Evolutionary conservation across 176 grass and related monocot species (phyloP), one percentile per base, ranked within the genome.

Genomic region (Cenchrus americanus): DNA sequence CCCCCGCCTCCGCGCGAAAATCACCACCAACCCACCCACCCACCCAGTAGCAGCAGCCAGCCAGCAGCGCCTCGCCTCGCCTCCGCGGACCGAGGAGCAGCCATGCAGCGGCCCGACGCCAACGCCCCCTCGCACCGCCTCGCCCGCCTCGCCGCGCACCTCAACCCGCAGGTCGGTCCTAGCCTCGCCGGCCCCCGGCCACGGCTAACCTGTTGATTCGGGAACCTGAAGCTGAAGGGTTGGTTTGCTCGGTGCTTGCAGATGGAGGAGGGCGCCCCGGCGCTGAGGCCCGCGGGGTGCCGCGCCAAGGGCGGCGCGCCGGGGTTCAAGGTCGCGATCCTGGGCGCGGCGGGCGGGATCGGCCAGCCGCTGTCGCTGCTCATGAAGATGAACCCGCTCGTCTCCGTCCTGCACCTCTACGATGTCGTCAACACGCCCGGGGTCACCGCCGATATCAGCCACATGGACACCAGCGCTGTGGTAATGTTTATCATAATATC

Each of bases 371-470:
- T 99, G 52, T 82, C 93, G 11, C n/a, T 99, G 91, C 91, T 99
- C 65, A 94, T 99, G 93, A 99, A 99, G 87, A 96, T 95, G 91
- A 99, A 99, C 85, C 93, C 96, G 17, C 83, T 99, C 37, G 89
- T 99, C 0, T 99, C 96, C n/a, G 91, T 99, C 74, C 87, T 99
- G 60, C 93, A 99, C 82, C 82, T 99, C 77, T 99, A 99, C 42
- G 96, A 99, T 62, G 96, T 99, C 30, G 93, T 99, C 83, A 99
- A 99, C 85, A 72, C 93, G 22, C 96, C 96, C 0, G 96, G 96
- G 60, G 96, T 99, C 68, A 99, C 96, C 24, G 93, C 96, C 73
- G 96, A 99, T 74, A 52, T 94, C 78, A 96, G 96, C 80, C 96
- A 99, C 87, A 99, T 95, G 96, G 86, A 99, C 83, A 99, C 96